A percentile compares a stretch with the other conserved stretches of the same genome.
These are phyloP conservation scores for Pterula multifida DNA, from an alignment of 1,284 basidiomycete species.

Conservation along the genomic window DNA sequence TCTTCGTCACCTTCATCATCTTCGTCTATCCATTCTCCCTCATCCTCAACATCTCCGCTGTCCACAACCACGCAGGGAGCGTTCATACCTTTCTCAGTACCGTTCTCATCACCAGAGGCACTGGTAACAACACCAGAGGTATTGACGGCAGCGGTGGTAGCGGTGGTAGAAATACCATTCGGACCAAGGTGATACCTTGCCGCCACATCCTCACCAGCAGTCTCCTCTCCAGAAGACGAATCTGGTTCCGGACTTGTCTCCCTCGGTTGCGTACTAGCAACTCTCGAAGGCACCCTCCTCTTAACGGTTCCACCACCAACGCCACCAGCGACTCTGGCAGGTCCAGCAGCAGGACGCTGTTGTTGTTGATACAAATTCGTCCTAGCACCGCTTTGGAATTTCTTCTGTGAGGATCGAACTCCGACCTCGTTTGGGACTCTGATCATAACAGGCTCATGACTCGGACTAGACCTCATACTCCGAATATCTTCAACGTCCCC, in stretches of 20 bases:
- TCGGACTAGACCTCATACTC: constrained; percentile 64
- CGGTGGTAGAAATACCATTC: background rate
- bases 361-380: background rate
- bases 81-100: constrained; percentile 7
- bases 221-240: constrained; percentile 38
- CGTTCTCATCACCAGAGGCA: constrained; percentile 8
- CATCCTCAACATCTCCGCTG: too few relatives aligned
- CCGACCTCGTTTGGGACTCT: constrained; percentile 34
- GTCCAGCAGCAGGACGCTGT: background rate
- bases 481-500: constrained; percentile 24
- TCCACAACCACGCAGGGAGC: constrained; percentile 18
- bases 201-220: constrained; percentile 30
- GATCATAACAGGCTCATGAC: constrained; percentile 53
- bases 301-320: constrained; percentile 13
- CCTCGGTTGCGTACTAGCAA: constrained; percentile 68
- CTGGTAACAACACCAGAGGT: constrained; percentile 5
- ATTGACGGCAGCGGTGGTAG: constrained; percentile 9
- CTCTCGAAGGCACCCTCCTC: constrained; percentile 53
- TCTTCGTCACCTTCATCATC: constrained; percentile 56
- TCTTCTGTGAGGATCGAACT: constrained; percentile 19
- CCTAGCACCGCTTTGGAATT: background rate
- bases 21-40: constrained; percentile 64
- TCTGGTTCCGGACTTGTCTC: constrained; percentile 62
- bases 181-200: background rate
- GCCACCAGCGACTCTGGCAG: background rate